These are phyloP conservation scores for Plantago ovata DNA, from an alignment of 257 asterid species.

Conservation along the genomic window DNA sequence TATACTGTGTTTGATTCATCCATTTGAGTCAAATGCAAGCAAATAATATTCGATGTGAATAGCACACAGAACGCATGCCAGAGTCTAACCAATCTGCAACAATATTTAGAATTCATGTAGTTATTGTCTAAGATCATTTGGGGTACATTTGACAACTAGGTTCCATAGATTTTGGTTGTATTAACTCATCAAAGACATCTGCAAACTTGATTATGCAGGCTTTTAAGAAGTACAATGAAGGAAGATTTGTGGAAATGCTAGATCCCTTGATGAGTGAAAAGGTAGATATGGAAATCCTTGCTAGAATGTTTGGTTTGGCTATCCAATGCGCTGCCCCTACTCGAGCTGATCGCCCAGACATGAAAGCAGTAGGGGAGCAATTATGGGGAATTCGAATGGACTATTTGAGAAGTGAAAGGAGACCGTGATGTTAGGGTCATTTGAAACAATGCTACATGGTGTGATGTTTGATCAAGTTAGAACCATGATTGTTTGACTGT, in stretches of 20 bases:
- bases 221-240: constrained; percentile 58
- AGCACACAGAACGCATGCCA: too few species aligned
- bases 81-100: too few species aligned
- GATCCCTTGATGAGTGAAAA: constrained; percentile 66
- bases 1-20: too few species aligned
- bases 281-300: constrained; percentile 46
- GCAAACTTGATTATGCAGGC: constrained; percentile 46
- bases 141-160: background rate
- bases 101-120: too few species aligned
- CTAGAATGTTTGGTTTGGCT: constrained; percentile 71
- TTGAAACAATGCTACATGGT: constrained; percentile 1
- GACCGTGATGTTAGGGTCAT: constrained; percentile 17
- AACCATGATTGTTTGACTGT: constrained; percentile 3
- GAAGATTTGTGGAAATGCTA: constrained; percentile 47
- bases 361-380: constrained; percentile 76
- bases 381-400: constrained; percentile 92
- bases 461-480: background rate
- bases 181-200: background rate
- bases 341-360: constrained; percentile 83
- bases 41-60: too few species aligned
- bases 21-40: too few species aligned
- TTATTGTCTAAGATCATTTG: background rate
- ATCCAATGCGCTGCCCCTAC: constrained; percentile 90
- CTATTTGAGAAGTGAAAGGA: constrained; percentile 53
- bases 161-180: background rate